Evolutionary conservation across 495 filamentous ascomycete genomes (phyloP).

Genomic region (Neurospora sp.): DNA sequence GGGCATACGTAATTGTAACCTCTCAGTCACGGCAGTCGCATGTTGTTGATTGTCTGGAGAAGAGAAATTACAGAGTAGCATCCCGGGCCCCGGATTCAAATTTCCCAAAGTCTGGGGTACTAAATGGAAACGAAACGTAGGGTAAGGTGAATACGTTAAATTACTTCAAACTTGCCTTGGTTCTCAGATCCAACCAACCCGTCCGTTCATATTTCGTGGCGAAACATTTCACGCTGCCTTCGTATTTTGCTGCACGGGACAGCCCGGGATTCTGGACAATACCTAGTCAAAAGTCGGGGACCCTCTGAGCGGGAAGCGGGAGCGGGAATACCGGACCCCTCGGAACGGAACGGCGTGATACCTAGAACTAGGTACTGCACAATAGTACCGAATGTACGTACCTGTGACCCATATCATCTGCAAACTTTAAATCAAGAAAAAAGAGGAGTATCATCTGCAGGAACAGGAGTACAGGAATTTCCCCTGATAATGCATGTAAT

Average conservation of each 20-base stretch:
- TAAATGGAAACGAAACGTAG: background rate
- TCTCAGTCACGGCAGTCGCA: background rate
- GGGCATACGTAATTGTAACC: background rate
- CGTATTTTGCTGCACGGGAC: background rate
- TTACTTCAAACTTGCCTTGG: background rate
- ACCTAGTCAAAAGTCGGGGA: background rate
- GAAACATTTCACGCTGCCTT: background rate
- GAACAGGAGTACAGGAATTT: background rate
- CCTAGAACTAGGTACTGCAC: background rate
- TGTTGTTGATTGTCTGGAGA: background rate
- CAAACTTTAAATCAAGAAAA: background rate
- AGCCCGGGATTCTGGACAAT: background rate
- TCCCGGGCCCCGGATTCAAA: background rate
- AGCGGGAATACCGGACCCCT: background rate
- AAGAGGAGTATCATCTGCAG: background rate
- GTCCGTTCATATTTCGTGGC: background rate
- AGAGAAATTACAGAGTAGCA: slow-evolving; percentile 9
- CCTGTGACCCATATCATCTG: background rate
- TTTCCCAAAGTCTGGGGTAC: background rate
- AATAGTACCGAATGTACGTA: background rate
- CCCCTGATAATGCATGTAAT: no score
- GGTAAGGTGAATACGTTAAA: background rate
- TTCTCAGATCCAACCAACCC: background rate
- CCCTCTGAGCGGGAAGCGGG: background rate
- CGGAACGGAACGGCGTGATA: background rate